Evolutionary conservation across 2,329 filamentous ascomycete genomes (phyloP), one percentile per base, ranked within the genome.

Genomic region (Epichloe aotearoae): DNA sequence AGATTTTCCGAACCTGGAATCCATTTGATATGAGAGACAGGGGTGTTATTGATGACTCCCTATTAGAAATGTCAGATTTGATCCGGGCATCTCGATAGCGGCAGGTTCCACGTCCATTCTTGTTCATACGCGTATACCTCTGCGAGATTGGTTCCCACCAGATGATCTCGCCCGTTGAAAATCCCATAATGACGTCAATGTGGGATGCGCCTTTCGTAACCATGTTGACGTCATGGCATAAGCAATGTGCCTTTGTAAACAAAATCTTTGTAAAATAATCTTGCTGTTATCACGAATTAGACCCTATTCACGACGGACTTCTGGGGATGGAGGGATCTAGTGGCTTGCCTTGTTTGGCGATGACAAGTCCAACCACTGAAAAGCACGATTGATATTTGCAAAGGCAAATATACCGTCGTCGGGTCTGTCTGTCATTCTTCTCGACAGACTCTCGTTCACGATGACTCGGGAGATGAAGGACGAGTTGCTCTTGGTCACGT

Each of bases 131-230:
- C 3, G 88, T 87, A 66, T 98, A 98, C 64, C 94, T 89, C 61
- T 97, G 91, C 39, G 89, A 91, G 61, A 96, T 87, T 11, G 93
- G 90, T 67, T 98, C 93, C 73, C 93, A 97, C 93, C 93, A 98
- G 55, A 98, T 91, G 46, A 98, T 89, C 66, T 98, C 93, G 39
- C 90, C 89, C 0, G 90, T 94, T 6, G 91, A 96, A 62, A 95
- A 97, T 1, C 93, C 93, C 82, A 98, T 86, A 52, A 95, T 82
- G 19, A 98, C 75, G 64, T 98, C 93, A 41, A 98, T 76, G 62
- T 97, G 91, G 5, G 77, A 81, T 3, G 77, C 64, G 47, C 80
- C 83, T 67, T 91, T 95, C 11, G 90, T 96, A 50, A 86, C 64
- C 42, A 79, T 71, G 63, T 98, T 97, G 41, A 95, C 81, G 66